A percentile compares a stretch with the other conserved stretches of the same genome.
Evolutionary conservation across 78 protist genomes (phyloP).

Genomic region (Anaeramoeba flamelloides): DNA sequence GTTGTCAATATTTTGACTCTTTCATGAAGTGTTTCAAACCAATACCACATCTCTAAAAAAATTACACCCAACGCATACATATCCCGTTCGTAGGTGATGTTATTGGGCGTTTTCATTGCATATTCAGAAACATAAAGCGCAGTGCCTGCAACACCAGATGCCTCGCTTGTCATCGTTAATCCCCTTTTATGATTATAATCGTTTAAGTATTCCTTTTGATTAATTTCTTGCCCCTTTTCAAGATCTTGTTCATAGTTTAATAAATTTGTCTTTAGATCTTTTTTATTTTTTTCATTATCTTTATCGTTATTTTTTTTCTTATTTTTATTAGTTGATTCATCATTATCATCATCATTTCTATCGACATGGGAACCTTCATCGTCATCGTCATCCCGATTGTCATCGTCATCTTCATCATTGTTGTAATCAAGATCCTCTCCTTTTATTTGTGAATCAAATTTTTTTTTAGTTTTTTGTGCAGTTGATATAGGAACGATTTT

Average conservation of each 20-base stretch:
- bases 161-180: too few species aligned
- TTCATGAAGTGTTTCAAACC: neutral
- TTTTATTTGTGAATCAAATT: neutral
- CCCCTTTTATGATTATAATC: too few species aligned
- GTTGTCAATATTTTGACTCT: neutral
- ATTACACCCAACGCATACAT: neutral
- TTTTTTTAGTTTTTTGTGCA: too few species aligned
- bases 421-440: neutral
- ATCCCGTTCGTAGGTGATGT: neutral
- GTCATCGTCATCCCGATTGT: too few species aligned
- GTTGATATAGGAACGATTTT: too few species aligned
- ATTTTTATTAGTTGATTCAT: neutral
- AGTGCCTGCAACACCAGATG: too few species aligned
- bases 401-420: too few species aligned
- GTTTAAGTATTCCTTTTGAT: too few species aligned
- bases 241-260: neutral
- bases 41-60: neutral
- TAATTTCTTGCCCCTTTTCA: too few species aligned
- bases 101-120: neutral
- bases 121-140: neutral
- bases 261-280: neutral
- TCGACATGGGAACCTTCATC: too few species aligned
- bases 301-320: too few species aligned
- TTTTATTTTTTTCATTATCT: too few species aligned
- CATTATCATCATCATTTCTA: neutral